Percentiles rank a stretch among this genome's conserved stretches.
Evolutionary conservation across 2,329 filamentous ascomycete species (phyloP).

Genomic region (Aspergillus sp.): DNA sequence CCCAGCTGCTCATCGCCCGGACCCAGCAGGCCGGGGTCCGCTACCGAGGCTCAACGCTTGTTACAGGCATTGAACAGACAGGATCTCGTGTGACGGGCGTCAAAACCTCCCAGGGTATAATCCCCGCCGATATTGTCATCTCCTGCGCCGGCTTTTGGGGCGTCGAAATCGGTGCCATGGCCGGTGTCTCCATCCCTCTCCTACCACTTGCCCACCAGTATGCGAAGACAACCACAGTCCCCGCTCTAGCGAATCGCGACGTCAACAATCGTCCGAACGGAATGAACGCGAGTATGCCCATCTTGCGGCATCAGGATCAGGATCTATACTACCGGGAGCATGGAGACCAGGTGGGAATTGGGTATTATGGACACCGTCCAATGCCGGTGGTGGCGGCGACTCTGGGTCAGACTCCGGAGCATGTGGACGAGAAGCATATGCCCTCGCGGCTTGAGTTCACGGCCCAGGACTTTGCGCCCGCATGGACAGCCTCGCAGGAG

Average conservation of each 20-base stretch:
- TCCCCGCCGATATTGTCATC: conserved; percentile 62
- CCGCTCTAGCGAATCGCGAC: conserved; percentile 42
- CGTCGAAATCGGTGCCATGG: conserved; percentile 65
- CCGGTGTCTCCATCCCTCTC: conserved; percentile 59
- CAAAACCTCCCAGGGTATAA: conserved; percentile 48
- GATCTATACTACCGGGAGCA: conserved; percentile 68
- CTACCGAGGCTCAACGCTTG: conserved; percentile 59
- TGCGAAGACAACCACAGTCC: conserved; percentile 60
- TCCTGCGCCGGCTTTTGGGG: conserved; percentile 69
- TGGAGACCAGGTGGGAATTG: conserved; percentile 63
- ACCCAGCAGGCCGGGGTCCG: conserved; percentile 60
- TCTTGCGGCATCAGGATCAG: conserved; percentile 63
- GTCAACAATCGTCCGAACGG: conserved; percentile 49
- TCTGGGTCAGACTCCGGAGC: conserved; percentile 54
- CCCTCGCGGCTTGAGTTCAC: conserved; percentile 65
- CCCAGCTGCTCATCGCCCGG: conserved; percentile 61
- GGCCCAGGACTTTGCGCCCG: conserved; percentile 60
- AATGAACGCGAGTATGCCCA: conserved; percentile 54
- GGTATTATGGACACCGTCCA: conserved; percentile 64
- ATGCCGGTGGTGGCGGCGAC: conserved; percentile 61
- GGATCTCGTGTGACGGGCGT: conserved; percentile 59
- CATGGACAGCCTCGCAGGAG: conserved; percentile 59
- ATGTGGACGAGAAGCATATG: conserved; percentile 63
- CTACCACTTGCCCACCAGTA: conserved; percentile 66
- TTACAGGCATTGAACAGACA: conserved; percentile 58